Evolutionary conservation across 2,329 filamentous ascomycete species (phyloP), one percentile per base, ranked within the genome.

Genomic region (Monosporascus sp.): DNA sequence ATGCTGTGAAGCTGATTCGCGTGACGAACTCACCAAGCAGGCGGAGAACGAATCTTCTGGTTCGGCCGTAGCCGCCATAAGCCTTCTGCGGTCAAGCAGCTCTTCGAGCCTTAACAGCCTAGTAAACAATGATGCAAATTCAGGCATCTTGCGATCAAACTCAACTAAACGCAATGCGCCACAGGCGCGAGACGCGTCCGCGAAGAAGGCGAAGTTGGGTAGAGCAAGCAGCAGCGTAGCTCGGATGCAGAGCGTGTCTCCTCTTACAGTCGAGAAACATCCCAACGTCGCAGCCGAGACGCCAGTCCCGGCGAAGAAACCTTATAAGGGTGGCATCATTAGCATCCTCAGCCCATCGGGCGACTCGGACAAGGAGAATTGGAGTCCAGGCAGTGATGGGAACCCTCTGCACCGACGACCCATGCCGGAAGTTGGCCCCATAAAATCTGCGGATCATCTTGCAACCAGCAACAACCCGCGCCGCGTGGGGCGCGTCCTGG

Each of bases 341-440:
- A 62, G 58, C 36, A 62, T 71, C 57, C 69, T 69, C 35, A 70
- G 75, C 70, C 62, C 75, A 62, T 67, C 82, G 17, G 82, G 52
- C 48, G 92, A 96, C 64, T 96, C 90, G 1, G 93, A 97, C 69
- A 97, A 97, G 73, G 93, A 97, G 74, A 97, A 97, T 66, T 95
- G 90, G 81, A 82, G 76, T 65, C 86, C 77, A 1, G 77, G 75
- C 57, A 76, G 77, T 57, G 75, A 77, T 43, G 75, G 70, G 8
- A 74, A 72, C 56, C 62, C 70, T 50, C 52, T 44, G 46, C 48
- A 44, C 41, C 68, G 68, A 50, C 72, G 71, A 25, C 71, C 69
- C 4, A 60, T 75, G 39, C 74, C 74, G 5, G 66, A 68, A 5
- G 62, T 61, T 9, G 59, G 65, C 20, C 53, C 61, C 7, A 47